Base-by-base conservation (phyloP, 129 eudicot species). In the Lactuca saligna region DNA sequence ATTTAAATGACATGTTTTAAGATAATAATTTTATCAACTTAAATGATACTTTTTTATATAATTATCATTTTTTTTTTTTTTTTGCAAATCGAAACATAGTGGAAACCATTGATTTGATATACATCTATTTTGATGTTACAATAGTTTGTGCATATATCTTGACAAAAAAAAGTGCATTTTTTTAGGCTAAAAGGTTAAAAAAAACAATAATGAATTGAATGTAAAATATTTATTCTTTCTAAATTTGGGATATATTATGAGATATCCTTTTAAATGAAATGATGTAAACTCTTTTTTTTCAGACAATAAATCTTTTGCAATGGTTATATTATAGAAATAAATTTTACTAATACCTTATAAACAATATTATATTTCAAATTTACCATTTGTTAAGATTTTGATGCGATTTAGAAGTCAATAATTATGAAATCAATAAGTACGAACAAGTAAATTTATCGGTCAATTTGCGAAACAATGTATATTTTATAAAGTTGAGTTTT, bases 141-240 rank as follows among this genome's bases (percentile, higher is more conserved):
- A 15, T 61, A 8, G 51, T 61, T 61, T 34, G 66, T 34, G 32
- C 0, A n/a, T 61, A 61, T 33, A 61, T 53, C 29, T 61, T 37
- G 41, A 16, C 49, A 37, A 61, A 61, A 37, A 61, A 37, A 34
- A n/a, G 50, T 8, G 49, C 3, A 15, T 12, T 61, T 61, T 61
- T 37, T 37, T 37, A 61, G 66, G 50, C 50, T 37, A 61, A n/a
- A 61, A 61, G 13, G 29, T 37, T 11, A n/a, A 61, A 46, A 61
- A 46, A 7, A 25, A 15, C 31, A 61, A 32, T 17, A 61, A 12
- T 7, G 10, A 61, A 37, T 7, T 17, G 29, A 61, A 61, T 61
- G 10, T 37, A 61, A 32, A 34, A 61, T 61, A 61, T 6, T 61
- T 61, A 61, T 3, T 61, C 3, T 35, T 61, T 53, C 57, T 15